Evolutionary conservation across 1,139 yeast genomes (phyloP), one percentile per base, ranked within the genome.

Genomic region (Pichia sp.): DNA sequence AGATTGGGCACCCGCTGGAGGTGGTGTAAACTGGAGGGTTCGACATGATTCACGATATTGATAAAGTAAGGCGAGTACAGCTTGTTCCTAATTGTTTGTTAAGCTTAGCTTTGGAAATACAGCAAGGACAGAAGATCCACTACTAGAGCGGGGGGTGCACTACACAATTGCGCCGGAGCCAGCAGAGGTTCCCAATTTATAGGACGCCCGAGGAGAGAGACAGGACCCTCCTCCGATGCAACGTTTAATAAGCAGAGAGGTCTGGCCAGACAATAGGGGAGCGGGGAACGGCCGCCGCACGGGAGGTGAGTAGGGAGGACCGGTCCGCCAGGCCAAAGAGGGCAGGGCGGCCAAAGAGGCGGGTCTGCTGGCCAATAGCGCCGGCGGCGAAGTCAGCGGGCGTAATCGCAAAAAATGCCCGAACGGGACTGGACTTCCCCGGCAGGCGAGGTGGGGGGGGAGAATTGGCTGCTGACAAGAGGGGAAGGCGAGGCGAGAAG

Each of bases 11-110:
- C 13, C 73, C 73, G 51, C 60, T 70, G n/a, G 71, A 61, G 8
- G 72, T 69, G 4, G 73, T 69, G 56, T 65, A 68, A 19, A 62
- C 65, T 48, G 72, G 73, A 41, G 71, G 70, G 40, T 62, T 65
- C 5, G 68, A 62, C 70, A 67, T 36, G 6, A 1, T 32, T 8
- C 6, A 30, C 54, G 50, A 8, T 58, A 55, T 7, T 45, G 41
- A 10, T 36, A 47, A 3, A 19, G 3, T 19, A 19, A 19, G 23
- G 23, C 23, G 23, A 16, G 31, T 11, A 10, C 13, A 5, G 1
- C 26, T 19, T 8, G n/a, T 8, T 13, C 11, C 34, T 31, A 19
- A 19, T 19, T 19, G 23, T 19, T 3, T 19, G 23, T 19, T 19
- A 2, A 19, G 23, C 23, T 19, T 19, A 3, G 23, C 23, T 19